Conservation (phyloP, 805 yeast species). For the Candida pseudoglaebosa region DNA sequence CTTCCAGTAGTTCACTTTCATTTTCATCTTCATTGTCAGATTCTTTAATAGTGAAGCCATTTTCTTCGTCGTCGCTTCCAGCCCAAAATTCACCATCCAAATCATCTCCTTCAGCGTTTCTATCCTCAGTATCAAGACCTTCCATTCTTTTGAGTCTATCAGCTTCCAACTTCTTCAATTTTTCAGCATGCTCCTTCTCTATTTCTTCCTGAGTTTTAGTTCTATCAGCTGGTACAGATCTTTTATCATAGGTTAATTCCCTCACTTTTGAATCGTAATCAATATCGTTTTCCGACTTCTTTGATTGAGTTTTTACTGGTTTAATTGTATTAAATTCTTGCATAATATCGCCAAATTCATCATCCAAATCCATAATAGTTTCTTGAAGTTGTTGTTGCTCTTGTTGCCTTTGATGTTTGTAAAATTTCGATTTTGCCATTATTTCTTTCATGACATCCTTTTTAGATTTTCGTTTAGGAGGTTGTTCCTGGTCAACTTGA, state of each 20-base stretch:
- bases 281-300: conserved; percentile 37
- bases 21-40: conserved; percentile 27
- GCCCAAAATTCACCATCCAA: conserved; percentile 67
- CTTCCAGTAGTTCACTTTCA: conserved; percentile 12
- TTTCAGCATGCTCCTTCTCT: conserved; percentile 55
- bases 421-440: conserved; percentile 75
- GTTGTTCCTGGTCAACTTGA: conserved; percentile 26
- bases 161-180: conserved; percentile 57
- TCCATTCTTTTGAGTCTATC: conserved; percentile 73
- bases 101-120: conserved; percentile 63
- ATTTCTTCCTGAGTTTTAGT: conserved; percentile 76
- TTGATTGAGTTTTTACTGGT: conserved; percentile 17
- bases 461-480: conserved; percentile 66
- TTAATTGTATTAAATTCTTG: conserved; percentile 37
- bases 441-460: conserved; percentile 85
- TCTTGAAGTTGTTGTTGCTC: conserved; percentile 57
- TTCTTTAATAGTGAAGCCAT: conserved; percentile 36
- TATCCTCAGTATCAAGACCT: conserved; percentile 50
- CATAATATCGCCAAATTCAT: conserved; percentile 69
- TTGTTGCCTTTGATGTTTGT: conserved; percentile 71
- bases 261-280: conserved; percentile 66
- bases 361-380: conserved; percentile 65
- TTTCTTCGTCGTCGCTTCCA: conserved; percentile 44
- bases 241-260: conserved; percentile 63
- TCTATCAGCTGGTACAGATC: conserved; percentile 79